A percentile compares a stretch with the other conserved stretches of the same genome.
Conservation (phyloP, 768 basidiomycete genomes). For the Trametes villosa region DNA sequence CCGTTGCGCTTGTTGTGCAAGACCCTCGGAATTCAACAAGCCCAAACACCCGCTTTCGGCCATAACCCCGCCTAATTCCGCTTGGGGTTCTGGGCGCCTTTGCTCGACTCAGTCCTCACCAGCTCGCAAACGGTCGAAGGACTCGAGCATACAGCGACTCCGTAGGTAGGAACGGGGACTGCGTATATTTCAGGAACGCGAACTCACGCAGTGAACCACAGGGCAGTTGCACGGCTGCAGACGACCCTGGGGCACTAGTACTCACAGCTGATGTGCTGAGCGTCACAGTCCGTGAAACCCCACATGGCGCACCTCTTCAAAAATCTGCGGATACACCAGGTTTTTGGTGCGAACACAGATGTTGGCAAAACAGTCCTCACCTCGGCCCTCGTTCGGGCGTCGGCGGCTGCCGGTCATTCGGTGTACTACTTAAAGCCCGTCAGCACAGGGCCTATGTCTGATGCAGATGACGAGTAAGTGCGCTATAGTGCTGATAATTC, state of each 20-base stretch:
- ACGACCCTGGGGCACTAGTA: too few species aligned
- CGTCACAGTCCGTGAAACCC: background rate
- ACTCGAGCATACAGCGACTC: too few species aligned
- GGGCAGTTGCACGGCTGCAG: too few species aligned
- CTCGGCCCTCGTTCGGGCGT: constrained; percentile 80
- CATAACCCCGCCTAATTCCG: background rate
- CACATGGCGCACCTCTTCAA: constrained; percentile 83
- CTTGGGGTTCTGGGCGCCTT: constrained; percentile 2
- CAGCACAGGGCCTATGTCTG: constrained; percentile 79
- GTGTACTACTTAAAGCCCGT: constrained; percentile 88
- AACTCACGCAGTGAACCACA: too few species aligned
- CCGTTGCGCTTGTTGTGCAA: background rate
- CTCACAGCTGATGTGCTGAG: background rate
- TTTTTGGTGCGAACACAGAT: constrained; percentile 96
- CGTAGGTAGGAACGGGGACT: too few species aligned
- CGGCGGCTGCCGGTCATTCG: constrained; percentile 54
- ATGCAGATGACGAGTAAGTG: constrained; percentile 84
- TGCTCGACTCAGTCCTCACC: too few species aligned
- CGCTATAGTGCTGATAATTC: background rate
- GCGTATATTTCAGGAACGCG: too few species aligned
- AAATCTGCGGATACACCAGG: constrained; percentile 83
- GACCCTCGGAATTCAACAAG: background rate
- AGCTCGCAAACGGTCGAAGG: too few species aligned
- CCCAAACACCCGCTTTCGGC: constrained; percentile 3
- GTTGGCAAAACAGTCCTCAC: constrained; percentile 95